Base-by-base conservation (phyloP, 495 filamentous ascomycete species). In the Pyrenopolyporus hunteri region DNA sequence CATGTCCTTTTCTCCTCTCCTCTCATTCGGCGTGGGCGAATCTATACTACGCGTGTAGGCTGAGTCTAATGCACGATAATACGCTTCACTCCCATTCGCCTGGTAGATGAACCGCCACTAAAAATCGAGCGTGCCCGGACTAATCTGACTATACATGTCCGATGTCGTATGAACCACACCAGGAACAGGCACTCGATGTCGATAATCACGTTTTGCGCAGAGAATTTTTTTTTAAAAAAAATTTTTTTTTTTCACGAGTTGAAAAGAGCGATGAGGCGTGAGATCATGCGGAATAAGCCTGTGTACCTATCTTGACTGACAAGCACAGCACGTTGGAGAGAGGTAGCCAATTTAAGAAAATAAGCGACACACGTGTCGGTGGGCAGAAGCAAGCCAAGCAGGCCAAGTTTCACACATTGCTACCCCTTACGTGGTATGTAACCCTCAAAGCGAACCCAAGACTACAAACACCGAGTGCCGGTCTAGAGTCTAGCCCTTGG, bases 311-410 rank as follows among this genome's bases (percentile, higher is more conserved):
- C 19, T 60, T 44, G 33, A 14, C 45, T 55, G 33, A 44, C 3
- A n/a, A 52, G 39, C 33, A 31, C 33, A 13, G 11, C n/a, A 33
- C 17, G 11, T 40, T 10, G 13, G n/a, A 0, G 13, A 16, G 4
- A 7, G 11, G 11, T 44, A 26, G n/a, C 23, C n/a, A 44, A 44
- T 2, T 9, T 28, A 8, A 44, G 3, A 13, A 58, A 64, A 58
- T 57, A 57, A 53, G 42, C 40, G 31, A 54, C 46, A 57, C 53
- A 63, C 52, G 53, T 57, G 60, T 57, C 28, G 42, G 42, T 29
- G 46, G 29, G 6, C 39, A 13, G 48, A 63, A 58, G 59, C 59
- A 57, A 46, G 52, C 43, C 51, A 45, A 48, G 60, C 59, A 57
- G 43, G 52, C 43, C 51, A 45, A 48, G 60, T 58, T 49, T 28